Evolutionary conservation across 768 basidiomycete species (phyloP).

Genomic region (Mycena crocata): DNA sequence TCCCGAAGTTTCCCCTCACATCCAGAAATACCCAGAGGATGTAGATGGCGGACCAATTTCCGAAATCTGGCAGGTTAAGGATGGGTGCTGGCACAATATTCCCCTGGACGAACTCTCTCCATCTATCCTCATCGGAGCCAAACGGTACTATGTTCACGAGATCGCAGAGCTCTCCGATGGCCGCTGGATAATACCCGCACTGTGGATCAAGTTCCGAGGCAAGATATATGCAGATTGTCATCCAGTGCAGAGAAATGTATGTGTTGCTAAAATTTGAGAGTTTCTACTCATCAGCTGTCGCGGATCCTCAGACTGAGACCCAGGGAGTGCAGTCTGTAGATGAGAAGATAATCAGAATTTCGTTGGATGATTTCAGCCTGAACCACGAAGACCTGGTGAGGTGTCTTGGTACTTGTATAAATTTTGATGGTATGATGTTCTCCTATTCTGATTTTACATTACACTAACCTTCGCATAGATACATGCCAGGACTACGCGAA

Average conservation of each 20-base stretch:
- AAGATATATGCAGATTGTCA: background rate
- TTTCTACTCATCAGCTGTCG: too few species aligned
- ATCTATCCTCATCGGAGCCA: constrained; percentile 40
- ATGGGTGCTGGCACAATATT: constrained; percentile 37
- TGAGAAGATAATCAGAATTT: background rate
- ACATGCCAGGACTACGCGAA: background rate
- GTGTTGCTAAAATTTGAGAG: background rate
- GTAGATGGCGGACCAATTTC: constrained; percentile 38
- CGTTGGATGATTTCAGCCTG: background rate
- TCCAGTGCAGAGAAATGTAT: background rate
- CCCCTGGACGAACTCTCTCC: constrained; percentile 30
- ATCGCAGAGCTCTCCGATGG: constrained; percentile 1
- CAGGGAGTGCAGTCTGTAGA: background rate
- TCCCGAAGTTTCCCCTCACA: constrained; percentile 38
- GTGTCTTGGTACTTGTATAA: background rate
- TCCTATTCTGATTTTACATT: too few species aligned
- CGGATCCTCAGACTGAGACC: too few species aligned
- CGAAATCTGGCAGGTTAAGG: constrained; percentile 46
- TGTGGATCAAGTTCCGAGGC: constrained; percentile 4
- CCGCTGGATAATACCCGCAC: background rate
- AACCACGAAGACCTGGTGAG: constrained; percentile 6
- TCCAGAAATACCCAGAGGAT: constrained; percentile 45
- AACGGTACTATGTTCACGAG: constrained; percentile 36
- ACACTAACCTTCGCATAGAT: too few species aligned
- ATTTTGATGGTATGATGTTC: background rate